A percentile compares a stretch with the other conserved stretches of the same genome.
Conservation (phyloP, 2,329 filamentous ascomycete species). For the Fusarium nelsonii region DNA sequence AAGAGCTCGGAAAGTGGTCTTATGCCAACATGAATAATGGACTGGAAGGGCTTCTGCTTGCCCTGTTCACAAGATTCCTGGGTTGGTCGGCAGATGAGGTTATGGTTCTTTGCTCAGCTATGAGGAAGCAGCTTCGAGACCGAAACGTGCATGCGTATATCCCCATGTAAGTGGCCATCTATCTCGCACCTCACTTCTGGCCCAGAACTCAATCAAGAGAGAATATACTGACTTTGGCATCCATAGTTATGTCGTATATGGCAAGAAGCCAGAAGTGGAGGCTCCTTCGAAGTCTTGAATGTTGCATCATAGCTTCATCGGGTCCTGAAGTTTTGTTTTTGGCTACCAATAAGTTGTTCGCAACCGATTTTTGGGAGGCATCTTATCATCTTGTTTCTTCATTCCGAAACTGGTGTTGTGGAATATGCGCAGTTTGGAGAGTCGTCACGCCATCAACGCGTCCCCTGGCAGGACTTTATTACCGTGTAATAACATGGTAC, state of each 20-base stretch:
- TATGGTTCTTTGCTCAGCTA: conserved; percentile 14
- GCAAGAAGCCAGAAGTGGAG: not conserved
- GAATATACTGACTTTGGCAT: accelerated
- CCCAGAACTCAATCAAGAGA: not conserved
- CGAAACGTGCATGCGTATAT: conserved; percentile 28
- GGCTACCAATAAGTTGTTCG: too few species aligned
- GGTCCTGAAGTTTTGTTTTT: not conserved
- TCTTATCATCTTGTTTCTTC: too few species aligned
- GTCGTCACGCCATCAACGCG: too few species aligned
- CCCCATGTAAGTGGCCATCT: conserved; percentile 5
- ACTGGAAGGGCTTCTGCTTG: conserved; percentile 8
- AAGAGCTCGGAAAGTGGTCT: conserved; percentile 24
- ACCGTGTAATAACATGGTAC: too few species aligned
- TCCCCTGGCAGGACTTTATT: too few species aligned
- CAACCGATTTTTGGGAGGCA: too few species aligned
- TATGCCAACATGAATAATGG: conserved; percentile 28
- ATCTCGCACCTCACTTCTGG: accelerated
- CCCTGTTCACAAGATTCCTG: conserved; percentile 19
- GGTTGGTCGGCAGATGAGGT: conserved; percentile 24
- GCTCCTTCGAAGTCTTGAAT: not conserved
- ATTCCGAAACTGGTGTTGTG: too few species aligned
- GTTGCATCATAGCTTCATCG: too few species aligned
- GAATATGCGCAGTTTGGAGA: too few species aligned
- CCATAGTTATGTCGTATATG: conserved; percentile 9
- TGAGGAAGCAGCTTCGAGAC: conserved; percentile 25